Base-by-base conservation (phyloP, 257 asterid species). In the Ophiorrhiza pumila region DNA sequence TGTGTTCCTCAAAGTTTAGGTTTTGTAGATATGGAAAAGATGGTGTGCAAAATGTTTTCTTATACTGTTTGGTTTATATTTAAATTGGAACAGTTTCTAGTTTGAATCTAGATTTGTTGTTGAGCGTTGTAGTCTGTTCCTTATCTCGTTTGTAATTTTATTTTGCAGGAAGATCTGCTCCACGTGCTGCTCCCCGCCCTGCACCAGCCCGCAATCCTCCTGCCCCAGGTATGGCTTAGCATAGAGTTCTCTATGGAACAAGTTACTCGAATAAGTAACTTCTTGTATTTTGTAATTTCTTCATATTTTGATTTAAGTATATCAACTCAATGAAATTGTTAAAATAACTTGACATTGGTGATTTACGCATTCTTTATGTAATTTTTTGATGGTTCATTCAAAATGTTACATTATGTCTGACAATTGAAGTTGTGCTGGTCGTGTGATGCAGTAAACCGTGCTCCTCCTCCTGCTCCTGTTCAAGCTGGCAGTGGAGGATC, bases 391-490 rank as follows among this genome's bases (percentile, higher is more conserved):
- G 34, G 55, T 32, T 47, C 34, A 5, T 42, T 66, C 0, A 1
- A 45, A 10, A 52, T 35, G 64, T 23, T 9, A 2, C 29, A 23
- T 53, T 13, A 4, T 23, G 4, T 52, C 60, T 35, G 7, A 13
- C 35, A 23, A 9, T 60, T 10, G 22, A 25, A 17, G 31, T 58
- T 72, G 9, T 67, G 10, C 2, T 31, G 39, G 67, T 27, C 35
- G 53, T 46, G 42, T 59, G 17, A 64, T 80, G 82, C 87, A 88
- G 96, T 75, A 47, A 77, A 73, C 49, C 84, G 67, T 74, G 96
- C 95, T 39, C 94, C 98, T 73, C 92, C 95, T 65, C 96, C 98
- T 43, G 86, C 95, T 58, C 87, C 90, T n/a, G 84, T 39, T 71
- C 95, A 87, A 77, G 67, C 84, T 64, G 49, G 86, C 76, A 45